Base-by-base conservation (phyloP, 164 flowering plant genomes). In the Stephania yunnanensis region DNA sequence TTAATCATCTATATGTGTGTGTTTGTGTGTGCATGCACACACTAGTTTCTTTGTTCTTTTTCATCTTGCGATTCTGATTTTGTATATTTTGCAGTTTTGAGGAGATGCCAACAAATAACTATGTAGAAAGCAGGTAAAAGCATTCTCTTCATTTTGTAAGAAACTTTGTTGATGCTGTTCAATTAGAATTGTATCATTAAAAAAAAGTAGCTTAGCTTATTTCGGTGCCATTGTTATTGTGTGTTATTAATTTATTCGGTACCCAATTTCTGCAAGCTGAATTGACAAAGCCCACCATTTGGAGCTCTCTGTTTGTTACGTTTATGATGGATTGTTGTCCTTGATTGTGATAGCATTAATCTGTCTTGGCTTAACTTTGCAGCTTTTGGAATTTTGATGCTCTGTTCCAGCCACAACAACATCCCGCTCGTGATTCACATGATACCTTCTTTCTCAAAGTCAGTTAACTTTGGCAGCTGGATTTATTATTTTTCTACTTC, bases 361-460 rank as follows among this genome's bases (percentile, higher is more conserved):
- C 10, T 63, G 15, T 64, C 70, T 72, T 19, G 80, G 46, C 15
- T 75, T 46, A 15, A 29, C 67, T 31, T 69, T 83, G 75, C 86
- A 95, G 99, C 85, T 95, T 92, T 84, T 95, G 98, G 98, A 95
- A 95, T 78, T 95, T 95, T 78, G 99, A 95, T 78, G 89, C 92
- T 6, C 85, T 93, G 52, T 95, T 95, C 87, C 99, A 95, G 86
- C 98, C 98, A 0, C 99, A 95, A 76, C 99, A 95, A 78, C 99
- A 95, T 75, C 99, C 99, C 75, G 99, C 99, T 73, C 99, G 97
- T 84, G 97, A 96, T 88, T 89, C 97, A 61, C 98, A 96, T 86
- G 98, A 96, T 81, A 94, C 99, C 9, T 94, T 95, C 89, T 95
- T 92, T 73, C 82, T 93, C 58, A 67, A 85, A 85, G 99, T 93